Evolutionary conservation across 1,284 basidiomycete species (phyloP).

Genomic region (Pterulicium gracile): DNA sequence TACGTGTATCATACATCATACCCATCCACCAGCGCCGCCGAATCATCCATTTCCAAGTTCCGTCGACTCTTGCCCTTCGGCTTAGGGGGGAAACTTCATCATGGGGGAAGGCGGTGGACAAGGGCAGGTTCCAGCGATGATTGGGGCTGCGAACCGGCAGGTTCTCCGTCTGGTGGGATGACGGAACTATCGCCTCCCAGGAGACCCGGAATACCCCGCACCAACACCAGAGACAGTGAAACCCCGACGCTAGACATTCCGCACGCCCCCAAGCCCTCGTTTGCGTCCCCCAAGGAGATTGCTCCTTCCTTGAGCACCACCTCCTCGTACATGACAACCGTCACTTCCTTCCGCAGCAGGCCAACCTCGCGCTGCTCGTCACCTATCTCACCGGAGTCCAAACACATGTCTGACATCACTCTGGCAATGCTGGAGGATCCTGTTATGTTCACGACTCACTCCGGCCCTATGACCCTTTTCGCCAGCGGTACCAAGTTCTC

Average conservation of each 20-base stretch:
- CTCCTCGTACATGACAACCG: background rate
- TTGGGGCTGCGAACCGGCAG: conserved; percentile 21
- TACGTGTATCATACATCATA: conserved; percentile 4
- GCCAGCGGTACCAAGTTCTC: conserved; percentile 31
- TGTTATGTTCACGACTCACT: conserved; percentile 22
- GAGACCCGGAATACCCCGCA: conserved; percentile 8
- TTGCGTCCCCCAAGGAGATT: background rate
- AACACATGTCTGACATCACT: conserved; percentile 7
- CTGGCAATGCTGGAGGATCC: conserved; percentile 10
- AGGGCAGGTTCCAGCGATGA: conserved; percentile 28
- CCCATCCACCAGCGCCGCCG: conserved; percentile 9
- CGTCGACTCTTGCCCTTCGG: conserved; percentile 6
- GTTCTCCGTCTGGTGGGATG: conserved; percentile 5
- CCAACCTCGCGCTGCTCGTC: conserved; percentile 9
- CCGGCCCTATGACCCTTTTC: conserved; percentile 27
- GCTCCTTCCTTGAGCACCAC: background rate
- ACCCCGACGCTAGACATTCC: conserved; percentile 4
- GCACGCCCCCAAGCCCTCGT: background rate
- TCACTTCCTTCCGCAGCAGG: background rate
- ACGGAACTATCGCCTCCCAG: conserved; percentile 1
- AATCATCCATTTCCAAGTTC: conserved; percentile 10
- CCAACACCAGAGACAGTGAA: conserved; percentile 9
- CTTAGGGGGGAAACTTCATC: conserved; percentile 6
- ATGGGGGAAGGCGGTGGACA: conserved; percentile 28
- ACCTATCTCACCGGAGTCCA: conserved; percentile 6